Conservation (phyloP, 768 basidiomycete genomes). For the Lactarius akahatsu region DNA sequence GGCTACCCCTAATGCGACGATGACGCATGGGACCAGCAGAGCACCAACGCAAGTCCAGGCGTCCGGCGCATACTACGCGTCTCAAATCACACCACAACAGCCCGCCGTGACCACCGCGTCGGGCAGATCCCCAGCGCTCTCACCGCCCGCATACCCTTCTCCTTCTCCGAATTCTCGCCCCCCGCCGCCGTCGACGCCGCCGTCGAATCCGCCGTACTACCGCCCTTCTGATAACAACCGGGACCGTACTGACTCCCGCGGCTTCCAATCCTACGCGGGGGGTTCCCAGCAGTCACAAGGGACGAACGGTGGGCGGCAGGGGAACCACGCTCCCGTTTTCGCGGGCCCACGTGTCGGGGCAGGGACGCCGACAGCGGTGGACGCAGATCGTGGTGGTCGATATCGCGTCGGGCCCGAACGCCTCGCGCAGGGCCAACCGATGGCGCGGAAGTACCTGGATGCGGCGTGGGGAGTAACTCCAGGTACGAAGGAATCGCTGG, state of each 20-base stretch:
- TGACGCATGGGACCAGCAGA: neutral
- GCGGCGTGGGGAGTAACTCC: neutral
- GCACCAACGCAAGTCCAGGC: neutral
- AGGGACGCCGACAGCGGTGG: neutral
- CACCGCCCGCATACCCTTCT: neutral
- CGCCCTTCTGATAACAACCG: neutral
- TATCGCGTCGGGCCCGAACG: neutral
- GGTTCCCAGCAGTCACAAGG: neutral
- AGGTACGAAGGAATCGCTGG: neutral
- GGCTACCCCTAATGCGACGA: neutral
- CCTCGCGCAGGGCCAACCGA: neutral
- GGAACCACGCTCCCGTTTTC: neutral
- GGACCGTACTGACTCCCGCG: neutral
- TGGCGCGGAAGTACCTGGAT: constrained; percentile 9
- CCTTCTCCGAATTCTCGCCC: neutral
- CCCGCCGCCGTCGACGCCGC: neutral
- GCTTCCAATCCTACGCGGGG: neutral
- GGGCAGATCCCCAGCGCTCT: neutral
- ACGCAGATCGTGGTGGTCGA: constrained; percentile 1
- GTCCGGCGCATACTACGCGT: neutral
- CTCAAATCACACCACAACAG: neutral
- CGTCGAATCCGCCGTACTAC: neutral
- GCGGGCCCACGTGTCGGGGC: neutral
- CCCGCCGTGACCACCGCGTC: neutral
- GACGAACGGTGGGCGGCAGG: neutral